A percentile compares a stretch with the other conserved stretches of the same genome.
Evolutionary conservation across 306 rosid genomes (phyloP).

Genomic region (Quercus gilva): DNA sequence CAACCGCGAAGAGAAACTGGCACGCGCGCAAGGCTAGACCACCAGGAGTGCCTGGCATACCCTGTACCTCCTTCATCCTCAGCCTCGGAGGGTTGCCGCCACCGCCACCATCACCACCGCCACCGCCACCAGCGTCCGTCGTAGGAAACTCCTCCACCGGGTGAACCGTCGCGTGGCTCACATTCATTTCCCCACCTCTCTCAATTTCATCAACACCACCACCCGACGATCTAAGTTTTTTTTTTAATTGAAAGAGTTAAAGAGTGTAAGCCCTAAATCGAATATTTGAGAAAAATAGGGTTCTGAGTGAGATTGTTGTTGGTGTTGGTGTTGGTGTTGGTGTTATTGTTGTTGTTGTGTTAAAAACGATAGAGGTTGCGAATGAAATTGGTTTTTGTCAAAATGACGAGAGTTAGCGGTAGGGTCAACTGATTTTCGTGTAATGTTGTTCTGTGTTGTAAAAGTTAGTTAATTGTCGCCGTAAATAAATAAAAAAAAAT

Average conservation of each 20-base stretch:
- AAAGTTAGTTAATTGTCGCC: no score
- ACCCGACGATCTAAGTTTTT: no score
- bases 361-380: neutral
- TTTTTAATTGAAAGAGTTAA: no score
- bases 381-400: neutral
- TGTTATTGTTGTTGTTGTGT: neutral
- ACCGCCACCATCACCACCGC: neutral
- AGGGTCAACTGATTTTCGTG: neutral
- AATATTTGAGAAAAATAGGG: neutral
- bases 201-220: no score
- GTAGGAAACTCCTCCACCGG: slow-evolving; percentile 63
- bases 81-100: slow-evolving; percentile 55
- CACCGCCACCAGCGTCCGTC: slow-evolving; percentile 34
- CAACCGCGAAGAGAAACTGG: slow-evolving; percentile 68
- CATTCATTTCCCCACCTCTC: slow-evolving; percentile 59
- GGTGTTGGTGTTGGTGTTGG: neutral
- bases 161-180: slow-evolving; percentile 88
- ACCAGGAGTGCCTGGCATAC: slow-evolving; percentile 91
- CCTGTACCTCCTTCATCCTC: slow-evolving; percentile 83
- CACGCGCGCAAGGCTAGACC: slow-evolving; percentile 62
- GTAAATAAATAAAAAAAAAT: no score
- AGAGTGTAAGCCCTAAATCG: no score
- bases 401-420: neutral
- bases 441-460: neutral
- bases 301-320: neutral